These are phyloP conservation scores for Tetrastigma voinierianum DNA, from an alignment of 164 flowering plant species.

Conservation along the genomic window DNA sequence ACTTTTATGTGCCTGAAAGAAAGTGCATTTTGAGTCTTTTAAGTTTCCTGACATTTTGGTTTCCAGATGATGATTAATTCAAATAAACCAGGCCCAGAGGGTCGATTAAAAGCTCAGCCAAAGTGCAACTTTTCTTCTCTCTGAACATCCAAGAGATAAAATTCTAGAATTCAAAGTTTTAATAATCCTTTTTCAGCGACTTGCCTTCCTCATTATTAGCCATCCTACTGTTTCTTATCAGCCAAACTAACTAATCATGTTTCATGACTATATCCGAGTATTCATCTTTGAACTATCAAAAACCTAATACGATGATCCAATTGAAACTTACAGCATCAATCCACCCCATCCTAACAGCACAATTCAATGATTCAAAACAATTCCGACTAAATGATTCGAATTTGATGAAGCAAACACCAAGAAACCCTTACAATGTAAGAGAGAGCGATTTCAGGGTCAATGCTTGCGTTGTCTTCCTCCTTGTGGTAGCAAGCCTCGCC, in stretches of 20 bases:
- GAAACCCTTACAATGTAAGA: conserved; percentile 72
- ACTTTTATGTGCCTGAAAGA: no score
- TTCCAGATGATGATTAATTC: no score
- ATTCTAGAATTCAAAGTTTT: background rate
- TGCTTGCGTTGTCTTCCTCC: conserved; percentile 26
- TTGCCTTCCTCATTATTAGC: no score
- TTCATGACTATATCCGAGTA: background rate
- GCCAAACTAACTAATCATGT: background rate
- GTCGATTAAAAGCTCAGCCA: background rate
- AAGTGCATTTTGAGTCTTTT: no score
- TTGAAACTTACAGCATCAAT: background rate
- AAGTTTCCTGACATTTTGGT: no score
- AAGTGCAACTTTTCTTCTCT: background rate
- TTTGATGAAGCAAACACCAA: background rate
- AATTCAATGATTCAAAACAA: background rate
- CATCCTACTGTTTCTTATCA: background rate
- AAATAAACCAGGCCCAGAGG: background rate
- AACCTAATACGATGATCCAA: background rate
- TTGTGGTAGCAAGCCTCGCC: conserved; percentile 37
- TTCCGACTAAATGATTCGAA: conserved; percentile 1
- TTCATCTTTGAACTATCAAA: no score
- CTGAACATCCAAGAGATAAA: background rate
- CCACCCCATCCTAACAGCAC: background rate
- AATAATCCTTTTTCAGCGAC: background rate
- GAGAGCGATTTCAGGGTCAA: conserved; percentile 60